Evolutionary conservation across 305 asterid genomes (phyloP).

Genomic region (Nicotiana rustica): DNA sequence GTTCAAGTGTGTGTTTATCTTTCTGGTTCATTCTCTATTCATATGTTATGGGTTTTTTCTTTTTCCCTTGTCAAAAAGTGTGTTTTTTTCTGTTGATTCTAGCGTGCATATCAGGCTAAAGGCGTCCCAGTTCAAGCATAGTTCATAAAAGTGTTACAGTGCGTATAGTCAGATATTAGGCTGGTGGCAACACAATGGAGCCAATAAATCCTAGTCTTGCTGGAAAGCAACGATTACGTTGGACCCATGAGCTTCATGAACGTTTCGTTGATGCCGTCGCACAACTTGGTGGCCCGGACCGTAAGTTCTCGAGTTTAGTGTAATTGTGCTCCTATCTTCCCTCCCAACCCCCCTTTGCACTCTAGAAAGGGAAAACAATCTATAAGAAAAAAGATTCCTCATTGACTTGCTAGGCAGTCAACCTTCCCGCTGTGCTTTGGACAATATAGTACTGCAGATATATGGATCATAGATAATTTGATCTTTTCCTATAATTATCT

Average conservation of each 20-base stretch:
- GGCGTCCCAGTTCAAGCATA: conserved; percentile 57
- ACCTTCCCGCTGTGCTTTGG: background rate
- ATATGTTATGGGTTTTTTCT: too few species aligned
- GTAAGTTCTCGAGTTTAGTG: conserved; percentile 54
- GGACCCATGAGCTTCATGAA: conserved; percentile 90
- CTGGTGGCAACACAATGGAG: conserved; percentile 57
- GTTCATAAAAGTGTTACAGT: conserved; percentile 48
- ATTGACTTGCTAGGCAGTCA: background rate
- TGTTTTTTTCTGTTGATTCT: background rate
- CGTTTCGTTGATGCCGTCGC: conserved; percentile 88
- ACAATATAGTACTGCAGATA: background rate
- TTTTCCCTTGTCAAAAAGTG: background rate
- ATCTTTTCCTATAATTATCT: background rate
- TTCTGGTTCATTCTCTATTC: too few species aligned
- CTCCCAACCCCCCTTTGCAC: background rate
- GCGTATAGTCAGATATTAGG: conserved; percentile 48
- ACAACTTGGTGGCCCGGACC: conserved; percentile 88
- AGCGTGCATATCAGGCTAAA: conserved; percentile 39
- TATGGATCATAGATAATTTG: background rate
- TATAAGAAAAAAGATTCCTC: background rate
- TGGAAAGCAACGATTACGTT: conserved; percentile 84
- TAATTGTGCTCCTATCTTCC: background rate
- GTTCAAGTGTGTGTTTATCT: conserved; percentile 9
- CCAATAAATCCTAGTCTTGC: conserved; percentile 58
- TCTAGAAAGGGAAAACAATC: background rate